Evolutionary conservation across 2,329 filamentous ascomycete species (phyloP).

Genomic region (Sphaerulina vaccinii): DNA sequence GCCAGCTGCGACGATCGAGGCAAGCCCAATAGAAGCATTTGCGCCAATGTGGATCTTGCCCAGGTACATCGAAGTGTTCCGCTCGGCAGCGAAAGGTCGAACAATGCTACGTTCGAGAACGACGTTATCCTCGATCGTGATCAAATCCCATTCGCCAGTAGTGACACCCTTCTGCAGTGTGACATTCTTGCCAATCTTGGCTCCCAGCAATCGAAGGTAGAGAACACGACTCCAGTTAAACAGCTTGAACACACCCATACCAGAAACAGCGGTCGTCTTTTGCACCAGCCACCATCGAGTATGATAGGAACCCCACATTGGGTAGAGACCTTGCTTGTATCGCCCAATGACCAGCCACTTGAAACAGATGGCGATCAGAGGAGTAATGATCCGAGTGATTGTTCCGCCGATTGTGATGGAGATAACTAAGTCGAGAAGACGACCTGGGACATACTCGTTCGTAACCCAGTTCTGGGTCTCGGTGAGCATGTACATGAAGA

Average conservation of each 20-base stretch:
- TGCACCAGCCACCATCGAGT: conserved; percentile 60
- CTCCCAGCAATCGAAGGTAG: conserved; percentile 55
- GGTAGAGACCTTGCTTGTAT: conserved; percentile 54
- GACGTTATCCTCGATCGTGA: conserved; percentile 54
- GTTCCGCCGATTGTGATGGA: conserved; percentile 47
- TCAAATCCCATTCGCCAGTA: conserved; percentile 57
- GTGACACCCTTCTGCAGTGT: conserved; percentile 45
- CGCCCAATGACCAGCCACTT: conserved; percentile 59
- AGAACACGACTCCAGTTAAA: conserved; percentile 43
- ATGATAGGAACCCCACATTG: conserved; percentile 61
- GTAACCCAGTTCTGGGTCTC: conserved; percentile 45
- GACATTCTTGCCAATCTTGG: conserved; percentile 54
- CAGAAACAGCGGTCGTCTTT: conserved; percentile 53
- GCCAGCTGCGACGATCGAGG: conserved; percentile 54
- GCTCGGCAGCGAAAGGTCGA: conserved; percentile 56
- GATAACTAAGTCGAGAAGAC: conserved; percentile 51
- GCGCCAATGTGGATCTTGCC: conserved; percentile 52
- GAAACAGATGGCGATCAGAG: conserved; percentile 49
- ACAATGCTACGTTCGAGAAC: conserved; percentile 50
- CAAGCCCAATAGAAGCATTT: conserved; percentile 49
- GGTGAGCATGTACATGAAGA: conserved; percentile 51
- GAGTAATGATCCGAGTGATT: conserved; percentile 43
- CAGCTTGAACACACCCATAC: conserved; percentile 47
- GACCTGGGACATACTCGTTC: conserved; percentile 43
- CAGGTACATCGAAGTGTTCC: conserved; percentile 60